Evolutionary conservation across 2,329 filamentous ascomycete species (phyloP), one percentile per base, ranked within the genome.

Genomic region (Diaporthe sp.): DNA sequence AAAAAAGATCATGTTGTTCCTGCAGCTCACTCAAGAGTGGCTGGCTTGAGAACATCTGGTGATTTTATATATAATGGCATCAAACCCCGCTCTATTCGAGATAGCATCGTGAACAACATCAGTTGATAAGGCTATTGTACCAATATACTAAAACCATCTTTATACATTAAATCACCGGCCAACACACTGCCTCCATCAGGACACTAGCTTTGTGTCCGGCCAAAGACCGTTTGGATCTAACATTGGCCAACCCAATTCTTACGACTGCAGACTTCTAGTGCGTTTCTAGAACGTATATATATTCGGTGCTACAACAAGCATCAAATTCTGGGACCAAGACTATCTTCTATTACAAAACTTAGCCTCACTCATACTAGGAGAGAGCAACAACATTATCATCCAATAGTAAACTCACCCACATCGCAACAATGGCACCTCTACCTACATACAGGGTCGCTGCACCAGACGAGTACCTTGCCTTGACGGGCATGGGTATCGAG

Each of bases 381-480:
- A 70, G 8, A 2, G 20, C 20, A 25, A n/a, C 22, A 63, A 0
- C 0, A 63, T 22, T 4, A n/a, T 28, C 25, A 7, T 51, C 12
- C 28, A 25, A n/a, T 8, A 65, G 22, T 37, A 67, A 42, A 25
- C 51, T 20, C 39, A 37, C n/a, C 20, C 17, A 34, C 9, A 10
- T 39, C 55, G 28, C 39, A 34, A 71, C 7, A 34, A 58, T 73
- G 47, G 28, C 25, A 57, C 58, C 61, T 5, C 10, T 58, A 60
- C 72, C 47, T 15, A 4, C 22, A 10, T 94, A 93, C 85, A 90
- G 88, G 83, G 90, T 95, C 78, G 93, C 94, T 28, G 90, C 91
- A 74, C 92, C 94, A 39, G 94, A 95, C 85, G 91, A 95, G 85
- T 97, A 97, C 88, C 93, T 97, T 85, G 94, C 95, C 88, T 91